Evolutionary conservation across 2,329 filamentous ascomycete species (phyloP), one percentile per base, ranked within the genome.

Genomic region (Verticillium nonalfalfae): DNA sequence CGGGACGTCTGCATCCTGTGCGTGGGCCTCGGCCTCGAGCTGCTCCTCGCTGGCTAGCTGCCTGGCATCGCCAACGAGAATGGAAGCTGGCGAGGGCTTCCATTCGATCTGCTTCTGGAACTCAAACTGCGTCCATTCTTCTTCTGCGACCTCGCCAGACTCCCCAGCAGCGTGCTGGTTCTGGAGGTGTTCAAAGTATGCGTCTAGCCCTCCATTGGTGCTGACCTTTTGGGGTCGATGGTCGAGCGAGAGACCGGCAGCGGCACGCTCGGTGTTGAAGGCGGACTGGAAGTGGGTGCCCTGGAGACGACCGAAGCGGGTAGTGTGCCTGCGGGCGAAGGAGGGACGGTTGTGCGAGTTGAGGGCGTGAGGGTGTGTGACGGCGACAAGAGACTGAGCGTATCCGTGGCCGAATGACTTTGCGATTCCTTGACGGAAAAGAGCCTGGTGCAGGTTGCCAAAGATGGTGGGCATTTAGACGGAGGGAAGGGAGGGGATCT

Each of bases 371-470:
- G 85, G 85, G 66, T 97, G 93, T 66, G 92, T 92, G 71, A 93
- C 94, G 73, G 95, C 95, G 79, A 99, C 93, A 79, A 98, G 90
- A 66, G 93, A 97, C 77, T 98, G 94, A 70, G 93, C 93, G 85
- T 97, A 98, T 79, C 94, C 94, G 86, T 98, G 92, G 76, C 92
- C 94, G 77, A 98, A 90, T 73, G 93, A 93, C 82, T 98, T 98
- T 74, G 91, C 89, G 80, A 97, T 90, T 89, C 91, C 93, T 85
- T 94, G 91, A 83, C 95, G 94, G 87, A 96, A 92, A 84, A 98
- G 91, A 82, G 85, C 88, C 79, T 86, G 83, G 78, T 87, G 88
- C 67, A 89, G 79, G 73, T 84, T 85, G 66, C 85, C 87, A 76
- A 87, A 88, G 72, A 87, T 86, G 75, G 83, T 81, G 78, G 86